Percentiles rank a stretch among this genome's conserved stretches.
These are phyloP conservation scores for Arabidopsis arenosa DNA, from an alignment of 345 rosid genomes.

Conservation along the genomic window DNA sequence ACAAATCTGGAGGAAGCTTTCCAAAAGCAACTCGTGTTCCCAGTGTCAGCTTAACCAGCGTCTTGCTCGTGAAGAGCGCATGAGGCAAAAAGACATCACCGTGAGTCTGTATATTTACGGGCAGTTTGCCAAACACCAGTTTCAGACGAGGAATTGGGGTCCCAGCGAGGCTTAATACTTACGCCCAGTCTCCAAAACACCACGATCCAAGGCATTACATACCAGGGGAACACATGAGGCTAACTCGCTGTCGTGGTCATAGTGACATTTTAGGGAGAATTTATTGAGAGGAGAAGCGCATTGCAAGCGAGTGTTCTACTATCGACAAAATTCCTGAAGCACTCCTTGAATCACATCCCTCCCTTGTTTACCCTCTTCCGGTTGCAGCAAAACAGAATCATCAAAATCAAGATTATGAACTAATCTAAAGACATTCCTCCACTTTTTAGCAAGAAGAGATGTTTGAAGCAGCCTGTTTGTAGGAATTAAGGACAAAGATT, in stretches of 20 bases:
- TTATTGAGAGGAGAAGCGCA: not conserved
- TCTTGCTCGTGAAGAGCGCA: not conserved
- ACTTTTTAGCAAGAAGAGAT: not conserved
- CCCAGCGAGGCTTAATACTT: not conserved
- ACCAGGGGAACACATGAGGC: not conserved
- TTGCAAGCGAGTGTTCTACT: no score
- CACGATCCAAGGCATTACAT: not conserved
- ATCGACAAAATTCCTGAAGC: no score
- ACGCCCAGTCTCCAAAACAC: conserved; percentile 3
- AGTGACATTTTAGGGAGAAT: not conserved
- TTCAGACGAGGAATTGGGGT: no score
- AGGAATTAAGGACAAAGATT: conserved; percentile 8
- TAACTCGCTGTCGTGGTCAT: not conserved
- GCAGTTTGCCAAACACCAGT: no score
- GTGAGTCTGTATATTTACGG: not conserved
- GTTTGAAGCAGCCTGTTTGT: not conserved
- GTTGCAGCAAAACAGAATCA: not conserved
- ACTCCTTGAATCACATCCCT: not conserved
- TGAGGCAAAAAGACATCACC: not conserved
- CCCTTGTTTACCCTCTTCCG: not conserved
- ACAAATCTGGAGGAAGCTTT: not conserved
- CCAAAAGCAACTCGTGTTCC: not conserved
- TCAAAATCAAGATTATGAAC: conserved; percentile 3
- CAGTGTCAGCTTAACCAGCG: conserved; percentile 28
- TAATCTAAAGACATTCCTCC: not conserved